Evolutionary conservation across 352 stramenopile species (phyloP).

Genomic region (Globisporangium canariense): DNA sequence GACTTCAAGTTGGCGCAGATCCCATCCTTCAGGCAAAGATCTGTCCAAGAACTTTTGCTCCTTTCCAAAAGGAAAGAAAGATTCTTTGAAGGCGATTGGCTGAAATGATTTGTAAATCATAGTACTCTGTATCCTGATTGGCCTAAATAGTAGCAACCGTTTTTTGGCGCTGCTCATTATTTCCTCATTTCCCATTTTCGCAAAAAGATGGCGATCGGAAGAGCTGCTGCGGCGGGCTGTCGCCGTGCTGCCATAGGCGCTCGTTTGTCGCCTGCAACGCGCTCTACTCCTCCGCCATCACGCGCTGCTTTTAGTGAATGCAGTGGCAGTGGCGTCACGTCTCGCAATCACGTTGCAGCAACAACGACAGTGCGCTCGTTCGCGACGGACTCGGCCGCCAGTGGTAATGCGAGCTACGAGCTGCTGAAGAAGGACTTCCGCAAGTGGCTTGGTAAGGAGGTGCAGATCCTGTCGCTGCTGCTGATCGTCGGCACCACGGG

Average conservation of each 20-base stretch:
- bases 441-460: conserved; percentile 54
- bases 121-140: too few relatives aligned
- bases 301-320: not conserved
- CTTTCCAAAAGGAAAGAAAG: too few relatives aligned
- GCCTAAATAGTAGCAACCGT: too few relatives aligned
- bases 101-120: too few relatives aligned
- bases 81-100: too few relatives aligned
- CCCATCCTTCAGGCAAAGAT: too few relatives aligned
- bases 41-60: too few relatives aligned
- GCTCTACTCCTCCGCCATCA: not conserved
- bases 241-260: not conserved
- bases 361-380: not conserved
- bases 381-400: conserved; percentile 7
- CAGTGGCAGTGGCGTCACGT: not conserved
- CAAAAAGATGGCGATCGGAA: not conserved
- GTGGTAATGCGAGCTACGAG: conserved; percentile 25
- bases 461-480: conserved; percentile 40
- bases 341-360: not conserved
- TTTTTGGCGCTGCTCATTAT: not conserved
- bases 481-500: conserved; percentile 41
- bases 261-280: not conserved
- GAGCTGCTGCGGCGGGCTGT: not conserved
- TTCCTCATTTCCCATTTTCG: not conserved
- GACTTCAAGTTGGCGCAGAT: too few relatives aligned
- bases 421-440: conserved; percentile 62